A percentile compares a stretch with the other conserved stretches of the same genome.
These are phyloP conservation scores for Seminavis robusta DNA, from an alignment of 108 stramenopile genomes.

Conservation along the genomic window DNA sequence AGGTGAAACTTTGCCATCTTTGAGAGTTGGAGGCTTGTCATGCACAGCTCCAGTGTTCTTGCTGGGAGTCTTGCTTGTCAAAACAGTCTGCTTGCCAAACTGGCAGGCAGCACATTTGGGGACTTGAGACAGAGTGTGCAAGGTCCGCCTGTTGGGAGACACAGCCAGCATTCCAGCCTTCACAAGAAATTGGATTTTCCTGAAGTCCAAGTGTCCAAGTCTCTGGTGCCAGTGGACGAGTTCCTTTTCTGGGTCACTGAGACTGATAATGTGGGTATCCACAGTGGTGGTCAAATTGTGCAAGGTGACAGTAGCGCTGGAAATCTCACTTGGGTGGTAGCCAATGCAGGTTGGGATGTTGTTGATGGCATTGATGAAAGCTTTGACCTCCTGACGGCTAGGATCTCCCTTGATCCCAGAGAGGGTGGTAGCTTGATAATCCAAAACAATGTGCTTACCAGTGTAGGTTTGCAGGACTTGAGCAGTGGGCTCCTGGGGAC, in stretches of 20 bases:
- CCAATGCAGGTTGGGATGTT: too few species aligned
- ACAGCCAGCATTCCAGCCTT: conserved; percentile 4
- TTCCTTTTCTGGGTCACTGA: conserved; percentile 16
- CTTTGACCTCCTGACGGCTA: too few species aligned
- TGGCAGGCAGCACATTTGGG: conserved; percentile 16
- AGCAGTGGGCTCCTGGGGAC: too few species aligned
- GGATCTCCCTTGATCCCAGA: too few species aligned
- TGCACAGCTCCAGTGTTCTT: neutral
- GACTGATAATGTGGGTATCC: conserved; percentile 49
- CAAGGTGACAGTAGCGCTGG: too few species aligned
- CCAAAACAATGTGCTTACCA: too few species aligned
- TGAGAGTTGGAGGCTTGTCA: neutral
- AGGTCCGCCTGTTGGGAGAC: neutral
- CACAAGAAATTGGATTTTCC: conserved; percentile 6
- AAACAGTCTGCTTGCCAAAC: conserved; percentile 4
- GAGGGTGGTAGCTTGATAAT: too few species aligned
- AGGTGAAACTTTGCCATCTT: neutral
- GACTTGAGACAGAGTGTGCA: conserved; percentile 1
- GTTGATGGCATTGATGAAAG: too few species aligned
- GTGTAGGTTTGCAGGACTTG: too few species aligned
- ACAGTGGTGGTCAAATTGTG: too few species aligned
- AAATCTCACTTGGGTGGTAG: too few species aligned
- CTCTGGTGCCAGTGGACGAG: conserved; percentile 20
- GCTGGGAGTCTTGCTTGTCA: too few species aligned
- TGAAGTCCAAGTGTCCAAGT: conserved; percentile 19